Percentiles rank a stretch among this genome's conserved stretches.
Conservation (phyloP, 2,329 filamentous ascomycete species). For the Aspergillus oerlinghausenensis region DNA sequence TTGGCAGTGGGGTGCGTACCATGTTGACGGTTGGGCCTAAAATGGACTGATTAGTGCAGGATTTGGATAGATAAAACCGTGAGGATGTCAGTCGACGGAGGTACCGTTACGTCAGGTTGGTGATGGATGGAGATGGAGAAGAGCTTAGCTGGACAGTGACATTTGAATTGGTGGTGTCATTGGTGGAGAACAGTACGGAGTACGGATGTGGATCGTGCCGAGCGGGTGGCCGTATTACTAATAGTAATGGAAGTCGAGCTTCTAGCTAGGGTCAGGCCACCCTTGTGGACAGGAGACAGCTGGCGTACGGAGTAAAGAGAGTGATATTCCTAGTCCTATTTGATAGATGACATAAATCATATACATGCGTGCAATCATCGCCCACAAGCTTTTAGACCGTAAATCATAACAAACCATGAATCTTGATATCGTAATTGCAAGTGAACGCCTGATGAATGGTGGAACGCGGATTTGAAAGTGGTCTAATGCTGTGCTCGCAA, state of each 20-base stretch:
- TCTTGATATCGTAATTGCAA: not conserved
- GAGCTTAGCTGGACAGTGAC: not conserved
- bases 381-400: not conserved
- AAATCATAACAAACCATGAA: not conserved
- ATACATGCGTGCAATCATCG: not conserved
- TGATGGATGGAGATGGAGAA: not conserved
- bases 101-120: not conserved
- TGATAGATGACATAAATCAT: not conserved
- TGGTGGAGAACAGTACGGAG: not conserved
- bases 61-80: too few species aligned
- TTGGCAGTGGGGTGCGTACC: conserved; percentile 9
- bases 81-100: too few species aligned
- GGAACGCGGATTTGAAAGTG: not conserved
- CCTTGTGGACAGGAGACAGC: too few species aligned
- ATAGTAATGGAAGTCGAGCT: not conserved
- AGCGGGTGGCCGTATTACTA: not conserved
- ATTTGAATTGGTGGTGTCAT: not conserved
- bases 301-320: not conserved
- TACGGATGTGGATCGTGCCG: too few species aligned
- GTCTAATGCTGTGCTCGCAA: not conserved
- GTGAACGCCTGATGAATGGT: not conserved
- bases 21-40: conserved; percentile 7
- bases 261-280: too few species aligned
- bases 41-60: not conserved
- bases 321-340: not conserved